Conservation (phyloP, 495 filamentous ascomycete genomes). For the Neurospora sp. region DNA sequence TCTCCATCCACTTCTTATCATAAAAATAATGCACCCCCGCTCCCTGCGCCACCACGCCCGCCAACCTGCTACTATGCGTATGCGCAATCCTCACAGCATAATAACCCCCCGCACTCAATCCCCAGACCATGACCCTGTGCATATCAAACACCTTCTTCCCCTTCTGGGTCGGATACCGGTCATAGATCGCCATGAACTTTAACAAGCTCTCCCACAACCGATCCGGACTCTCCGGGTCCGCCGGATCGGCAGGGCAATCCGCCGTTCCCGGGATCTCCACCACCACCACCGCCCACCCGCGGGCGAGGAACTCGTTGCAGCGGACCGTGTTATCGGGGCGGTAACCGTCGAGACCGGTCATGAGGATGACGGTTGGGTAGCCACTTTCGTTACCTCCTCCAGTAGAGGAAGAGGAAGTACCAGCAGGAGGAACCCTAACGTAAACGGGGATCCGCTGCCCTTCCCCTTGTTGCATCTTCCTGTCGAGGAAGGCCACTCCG, state of each 20-base stretch:
- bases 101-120: constrained; percentile 64
- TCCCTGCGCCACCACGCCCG: constrained; percentile 58
- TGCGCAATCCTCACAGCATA: constrained; percentile 66
- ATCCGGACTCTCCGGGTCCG: constrained; percentile 36
- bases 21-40: constrained; percentile 63
- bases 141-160: constrained; percentile 43
- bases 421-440: constrained; percentile 42
- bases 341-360: constrained; percentile 73
- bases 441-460: constrained; percentile 52
- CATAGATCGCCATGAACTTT: too few relatives aligned
- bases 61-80: constrained; percentile 50
- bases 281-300: constrained; percentile 50
- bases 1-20: constrained; percentile 50
- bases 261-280: constrained; percentile 74
- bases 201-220: constrained; percentile 45
- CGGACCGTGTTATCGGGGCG: constrained; percentile 67
- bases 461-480: neutral
- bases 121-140: constrained; percentile 56
- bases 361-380: constrained; percentile 53
- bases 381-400: constrained; percentile 19
- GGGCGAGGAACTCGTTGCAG: constrained; percentile 51
- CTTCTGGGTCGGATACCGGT: too few relatives aligned
- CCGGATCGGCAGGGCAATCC: constrained; percentile 57
- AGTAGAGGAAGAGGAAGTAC: neutral
- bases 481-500: constrained; percentile 21